Evolutionary conservation across 331 rosid genomes (phyloP).

Genomic region (Arachis monticola): DNA sequence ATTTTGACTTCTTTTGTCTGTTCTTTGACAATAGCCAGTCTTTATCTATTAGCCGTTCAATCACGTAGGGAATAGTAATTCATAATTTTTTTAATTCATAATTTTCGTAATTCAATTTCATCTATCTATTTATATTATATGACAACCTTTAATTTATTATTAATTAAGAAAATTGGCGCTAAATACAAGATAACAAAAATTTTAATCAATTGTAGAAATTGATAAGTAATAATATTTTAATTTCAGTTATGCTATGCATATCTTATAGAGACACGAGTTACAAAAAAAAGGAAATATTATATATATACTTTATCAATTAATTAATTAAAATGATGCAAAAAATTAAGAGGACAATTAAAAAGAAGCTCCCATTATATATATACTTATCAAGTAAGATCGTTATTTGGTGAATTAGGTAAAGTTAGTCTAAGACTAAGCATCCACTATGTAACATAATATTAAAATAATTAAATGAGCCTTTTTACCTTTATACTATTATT

Average conservation of each 20-base stretch:
- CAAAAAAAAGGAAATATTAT: too few relatives aligned
- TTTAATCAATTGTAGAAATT: too few relatives aligned
- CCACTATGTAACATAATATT: neutral
- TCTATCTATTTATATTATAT: too few relatives aligned
- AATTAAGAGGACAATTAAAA: neutral
- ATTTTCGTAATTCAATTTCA: neutral
- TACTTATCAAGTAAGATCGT: neutral
- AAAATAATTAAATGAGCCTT: neutral
- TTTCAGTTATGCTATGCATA: neutral
- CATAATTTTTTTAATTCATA: neutral
- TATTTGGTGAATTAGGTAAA: neutral
- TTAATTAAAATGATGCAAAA: neutral
- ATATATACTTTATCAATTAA: neutral
- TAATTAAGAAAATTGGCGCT: too few relatives aligned
- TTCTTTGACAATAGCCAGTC: conserved; percentile 18
- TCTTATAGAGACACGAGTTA: neutral
- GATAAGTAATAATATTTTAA: neutral
- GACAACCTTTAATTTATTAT: too few relatives aligned
- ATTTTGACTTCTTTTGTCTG: conserved; percentile 33
- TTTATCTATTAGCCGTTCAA: conserved; percentile 26
- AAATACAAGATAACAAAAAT: too few relatives aligned
- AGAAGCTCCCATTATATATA: neutral
- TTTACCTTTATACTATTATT: neutral
- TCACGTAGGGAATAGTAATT: neutral
- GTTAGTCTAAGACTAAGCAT: neutral